Evolutionary conservation across 495 filamentous ascomycete genomes (phyloP).

Genomic region (Aspergillus asperescens): DNA sequence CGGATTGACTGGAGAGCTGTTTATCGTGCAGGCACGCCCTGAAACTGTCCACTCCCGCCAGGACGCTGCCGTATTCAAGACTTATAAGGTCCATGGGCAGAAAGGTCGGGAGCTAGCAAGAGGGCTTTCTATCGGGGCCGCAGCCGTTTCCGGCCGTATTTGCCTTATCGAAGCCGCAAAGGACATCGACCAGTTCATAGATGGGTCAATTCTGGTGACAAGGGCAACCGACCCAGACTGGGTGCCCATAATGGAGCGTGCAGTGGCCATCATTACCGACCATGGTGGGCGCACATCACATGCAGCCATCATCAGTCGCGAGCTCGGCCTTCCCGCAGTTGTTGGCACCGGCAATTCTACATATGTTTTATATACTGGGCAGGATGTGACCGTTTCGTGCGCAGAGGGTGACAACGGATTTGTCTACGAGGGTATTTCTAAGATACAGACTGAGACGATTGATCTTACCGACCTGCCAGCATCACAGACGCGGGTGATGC

Average conservation of each 20-base stretch:
- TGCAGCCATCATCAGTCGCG: conserved; percentile 37
- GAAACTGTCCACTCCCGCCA: conserved; percentile 34
- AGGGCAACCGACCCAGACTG: conserved; percentile 33
- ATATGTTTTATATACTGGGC: conserved; percentile 31
- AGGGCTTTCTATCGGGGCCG: conserved; percentile 28
- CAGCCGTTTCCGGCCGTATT: conserved; percentile 28
- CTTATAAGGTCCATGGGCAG: conserved; percentile 22
- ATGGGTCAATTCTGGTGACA: conserved; percentile 29
- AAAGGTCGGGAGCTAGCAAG: conserved; percentile 24
- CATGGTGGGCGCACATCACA: conserved; percentile 38
- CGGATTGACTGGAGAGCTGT: conserved; percentile 28
- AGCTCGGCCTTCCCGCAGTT: conserved; percentile 32
- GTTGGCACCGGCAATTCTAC: conserved; percentile 31
- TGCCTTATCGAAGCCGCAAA: conserved; percentile 28
- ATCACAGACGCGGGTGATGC: conserved; percentile 21
- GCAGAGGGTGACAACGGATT: conserved; percentile 34
- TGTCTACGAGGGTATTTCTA: conserved; percentile 29
- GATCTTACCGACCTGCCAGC: conserved; percentile 18
- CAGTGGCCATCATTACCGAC: conserved; percentile 33
- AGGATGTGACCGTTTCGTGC: conserved; percentile 35
- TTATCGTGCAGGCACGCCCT: conserved; percentile 35
- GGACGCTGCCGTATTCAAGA: conserved; percentile 24
- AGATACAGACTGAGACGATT: conserved; percentile 24
- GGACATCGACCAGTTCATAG: conserved; percentile 28
- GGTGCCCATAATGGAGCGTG: conserved; percentile 36